A percentile compares a stretch with the other conserved stretches of the same genome.
These are phyloP conservation scores for Aspergillus leporis DNA, from an alignment of 495 filamentous ascomycete genomes.

Conservation along the genomic window DNA sequence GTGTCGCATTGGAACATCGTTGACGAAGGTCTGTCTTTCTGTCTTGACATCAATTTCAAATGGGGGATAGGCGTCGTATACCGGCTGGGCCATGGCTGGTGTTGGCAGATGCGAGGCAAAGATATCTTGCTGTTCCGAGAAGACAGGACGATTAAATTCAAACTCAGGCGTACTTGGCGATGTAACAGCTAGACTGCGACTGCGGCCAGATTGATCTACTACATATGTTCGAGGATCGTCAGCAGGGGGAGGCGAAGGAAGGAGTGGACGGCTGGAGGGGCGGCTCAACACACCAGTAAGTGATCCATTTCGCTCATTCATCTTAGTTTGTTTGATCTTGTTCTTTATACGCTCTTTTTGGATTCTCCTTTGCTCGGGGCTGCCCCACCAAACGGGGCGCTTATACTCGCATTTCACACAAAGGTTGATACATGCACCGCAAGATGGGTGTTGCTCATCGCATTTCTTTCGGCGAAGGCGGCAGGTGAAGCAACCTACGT, in stretches of 20 bases:
- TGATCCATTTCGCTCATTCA: slow-evolving; percentile 73
- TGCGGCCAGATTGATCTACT: slow-evolving; percentile 21
- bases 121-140: slow-evolving; percentile 56
- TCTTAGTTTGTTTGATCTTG: slow-evolving; percentile 95
- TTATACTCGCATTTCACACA: slow-evolving; percentile 91
- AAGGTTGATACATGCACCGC: slow-evolving; percentile 86
- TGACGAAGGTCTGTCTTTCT: slow-evolving; percentile 90
- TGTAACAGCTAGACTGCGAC: slow-evolving; percentile 22
- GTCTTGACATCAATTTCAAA: slow-evolving; percentile 97
- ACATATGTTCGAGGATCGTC: neutral
- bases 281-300: slow-evolving; percentile 33
- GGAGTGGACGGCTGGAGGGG: neutral
- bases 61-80: slow-evolving; percentile 56
- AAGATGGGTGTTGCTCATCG: slow-evolving; percentile 85
- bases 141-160: slow-evolving; percentile 68
- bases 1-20: slow-evolving; percentile 78
- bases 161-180: slow-evolving; percentile 73
- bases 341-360: slow-evolving; percentile 96
- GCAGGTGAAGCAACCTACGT: slow-evolving; percentile 93
- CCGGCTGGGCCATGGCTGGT: slow-evolving; percentile 31
- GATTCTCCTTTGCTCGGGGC: slow-evolving; percentile 74
- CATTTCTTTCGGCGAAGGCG: slow-evolving; percentile 96
- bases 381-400: slow-evolving; percentile 95
- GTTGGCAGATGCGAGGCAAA: slow-evolving; percentile 55
- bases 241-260: neutral